phyloP scores from a whole-genome alignment of 305 asterid species.

The Fraxinus xanthoxyloides region DNA sequence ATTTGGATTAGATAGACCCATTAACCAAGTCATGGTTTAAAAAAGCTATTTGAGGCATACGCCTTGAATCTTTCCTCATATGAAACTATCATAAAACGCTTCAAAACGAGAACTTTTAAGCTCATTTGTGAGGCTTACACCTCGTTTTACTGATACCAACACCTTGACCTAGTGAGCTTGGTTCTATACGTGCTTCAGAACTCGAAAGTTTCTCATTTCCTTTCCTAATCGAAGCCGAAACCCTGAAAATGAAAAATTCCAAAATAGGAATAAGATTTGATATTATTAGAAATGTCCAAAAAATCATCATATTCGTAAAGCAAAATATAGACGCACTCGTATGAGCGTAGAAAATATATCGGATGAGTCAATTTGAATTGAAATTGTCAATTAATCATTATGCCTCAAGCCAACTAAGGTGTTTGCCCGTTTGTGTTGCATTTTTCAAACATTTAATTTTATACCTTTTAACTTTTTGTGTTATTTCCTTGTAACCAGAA shows the following conservation, averaged over 20 bases:
- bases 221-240: neutral
- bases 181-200: neutral
- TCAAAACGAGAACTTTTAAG: neutral
- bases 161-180: neutral
- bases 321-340: neutral
- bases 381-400: neutral
- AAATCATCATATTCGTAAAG: neutral
- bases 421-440: neutral
- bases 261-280: neutral
- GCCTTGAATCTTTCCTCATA: neutral
- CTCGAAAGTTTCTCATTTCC: neutral
- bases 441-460: neutral
- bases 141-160: neutral
- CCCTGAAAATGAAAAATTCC: neutral
- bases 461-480: neutral
- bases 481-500: neutral
- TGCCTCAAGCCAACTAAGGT: neutral
- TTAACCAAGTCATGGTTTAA: neutral
- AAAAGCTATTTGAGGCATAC: neutral
- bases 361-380: neutral
- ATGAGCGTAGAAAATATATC: neutral
- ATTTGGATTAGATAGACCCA: neutral
- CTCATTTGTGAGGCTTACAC: neutral
- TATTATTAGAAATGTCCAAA: neutral
- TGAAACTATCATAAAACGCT: neutral